Evolutionary conservation across 2,329 filamentous ascomycete genomes (phyloP).

Genomic region (Rhinocladiella mackenziei): DNA sequence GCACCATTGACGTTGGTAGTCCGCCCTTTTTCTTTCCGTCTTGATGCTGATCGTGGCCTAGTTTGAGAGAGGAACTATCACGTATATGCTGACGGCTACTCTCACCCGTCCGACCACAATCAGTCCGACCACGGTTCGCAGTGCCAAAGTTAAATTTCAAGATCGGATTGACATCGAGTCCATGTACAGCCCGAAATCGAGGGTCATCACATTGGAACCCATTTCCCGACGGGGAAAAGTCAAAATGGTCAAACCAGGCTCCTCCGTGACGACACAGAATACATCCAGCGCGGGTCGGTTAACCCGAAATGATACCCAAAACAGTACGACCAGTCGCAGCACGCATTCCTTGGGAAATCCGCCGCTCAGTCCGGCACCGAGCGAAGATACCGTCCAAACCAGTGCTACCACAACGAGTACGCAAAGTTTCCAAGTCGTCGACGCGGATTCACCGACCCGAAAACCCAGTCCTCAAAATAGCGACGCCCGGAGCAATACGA

Average conservation of each 20-base stretch:
- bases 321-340: conserved; percentile 26
- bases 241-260: conserved; percentile 51
- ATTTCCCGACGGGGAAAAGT: conserved; percentile 67
- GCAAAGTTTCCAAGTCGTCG: conserved; percentile 52
- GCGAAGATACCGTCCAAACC: conserved; percentile 69
- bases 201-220: conserved; percentile 82
- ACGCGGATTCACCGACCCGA: conserved; percentile 39
- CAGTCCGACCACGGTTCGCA: conserved; percentile 71
- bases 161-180: conserved; percentile 82
- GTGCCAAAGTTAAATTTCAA: conserved; percentile 72
- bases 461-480: conserved; percentile 38
- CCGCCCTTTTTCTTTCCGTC: conserved; percentile 13
- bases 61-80: conserved; percentile 93
- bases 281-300: conserved; percentile 47
- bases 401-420: conserved; percentile 60
- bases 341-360: conserved; percentile 36
- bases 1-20: conserved; percentile 81
- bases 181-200: conserved; percentile 68
- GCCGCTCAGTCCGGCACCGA: conserved; percentile 51
- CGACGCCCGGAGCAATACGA: conserved; percentile 48
- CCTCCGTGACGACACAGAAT: conserved; percentile 41
- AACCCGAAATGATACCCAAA: conserved; percentile 30
- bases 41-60: conserved; percentile 41
- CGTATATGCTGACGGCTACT: conserved; percentile 85
- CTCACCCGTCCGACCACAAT: conserved; percentile 86